Percentiles rank a stretch among this genome's conserved stretches.
Evolutionary conservation across 371 early-diverging fungal genomes (phyloP).

Genomic region (Choanephora cucurbitarum): DNA sequence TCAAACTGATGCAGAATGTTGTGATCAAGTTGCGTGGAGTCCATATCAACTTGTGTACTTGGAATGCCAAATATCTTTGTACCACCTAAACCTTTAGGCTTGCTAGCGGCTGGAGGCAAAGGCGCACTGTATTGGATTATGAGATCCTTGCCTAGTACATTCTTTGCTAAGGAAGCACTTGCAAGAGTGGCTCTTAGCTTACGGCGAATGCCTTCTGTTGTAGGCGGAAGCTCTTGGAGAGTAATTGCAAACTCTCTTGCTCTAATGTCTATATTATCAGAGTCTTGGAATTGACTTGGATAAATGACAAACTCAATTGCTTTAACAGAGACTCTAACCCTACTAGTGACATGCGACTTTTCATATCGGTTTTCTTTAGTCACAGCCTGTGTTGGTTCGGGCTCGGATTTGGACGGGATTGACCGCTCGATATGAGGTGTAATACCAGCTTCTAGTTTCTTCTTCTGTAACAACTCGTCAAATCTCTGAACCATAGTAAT

Average conservation of each 20-base stretch:
- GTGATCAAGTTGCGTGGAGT: constrained; percentile 37
- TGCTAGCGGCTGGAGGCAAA: constrained; percentile 31
- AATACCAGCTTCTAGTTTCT: constrained; percentile 44
- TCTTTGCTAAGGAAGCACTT: constrained; percentile 49
- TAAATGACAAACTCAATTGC: constrained; percentile 55
- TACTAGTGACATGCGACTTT: constrained; percentile 11
- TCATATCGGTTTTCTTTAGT: constrained; percentile 2
- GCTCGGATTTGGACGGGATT: background rate
- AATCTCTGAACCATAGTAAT: constrained; percentile 58
- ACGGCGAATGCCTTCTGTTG: constrained; percentile 24
- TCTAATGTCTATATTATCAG: constrained; percentile 67
- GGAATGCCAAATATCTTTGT: constrained; percentile 70
- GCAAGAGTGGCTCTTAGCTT: constrained; percentile 28
- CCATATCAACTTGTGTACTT: constrained; percentile 47
- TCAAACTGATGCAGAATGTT: constrained; percentile 55
- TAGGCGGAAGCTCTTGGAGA: constrained; percentile 25
- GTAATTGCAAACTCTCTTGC: constrained; percentile 30
- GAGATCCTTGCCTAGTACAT: constrained; percentile 38
- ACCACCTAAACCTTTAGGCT: constrained; percentile 30
- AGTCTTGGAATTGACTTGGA: constrained; percentile 72
- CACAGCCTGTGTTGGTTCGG: background rate
- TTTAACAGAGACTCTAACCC: constrained; percentile 31
- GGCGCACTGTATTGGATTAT: constrained; percentile 27
- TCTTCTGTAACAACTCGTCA: constrained; percentile 61
- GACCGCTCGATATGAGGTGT: background rate